Evolutionary conservation across 2,329 filamentous ascomycete genomes (phyloP).

Genomic region (Bipolaris sorokiniana): DNA sequence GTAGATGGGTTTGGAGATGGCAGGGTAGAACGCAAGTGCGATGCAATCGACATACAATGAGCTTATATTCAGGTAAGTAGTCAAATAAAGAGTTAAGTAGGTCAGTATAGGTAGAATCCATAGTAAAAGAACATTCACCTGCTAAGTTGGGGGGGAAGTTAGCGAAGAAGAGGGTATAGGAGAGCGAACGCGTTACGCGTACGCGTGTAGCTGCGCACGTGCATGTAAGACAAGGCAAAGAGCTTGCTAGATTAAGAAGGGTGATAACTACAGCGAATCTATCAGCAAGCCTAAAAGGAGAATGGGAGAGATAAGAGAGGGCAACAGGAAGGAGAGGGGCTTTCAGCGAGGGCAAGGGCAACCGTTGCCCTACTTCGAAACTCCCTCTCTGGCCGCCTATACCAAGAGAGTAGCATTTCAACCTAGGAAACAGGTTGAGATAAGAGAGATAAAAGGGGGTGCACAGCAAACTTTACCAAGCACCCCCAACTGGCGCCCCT

Average conservation of each 20-base stretch:
- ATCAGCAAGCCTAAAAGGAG: not conserved
- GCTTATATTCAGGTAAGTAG: conserved; percentile 2
- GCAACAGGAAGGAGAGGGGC: not conserved
- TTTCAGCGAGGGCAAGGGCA: not conserved
- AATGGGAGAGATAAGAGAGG: not conserved
- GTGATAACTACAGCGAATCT: not conserved
- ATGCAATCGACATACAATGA: conserved; percentile 1
- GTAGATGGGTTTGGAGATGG: not conserved
- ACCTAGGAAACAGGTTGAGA: not conserved
- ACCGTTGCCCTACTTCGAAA: not conserved
- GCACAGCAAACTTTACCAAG: not conserved
- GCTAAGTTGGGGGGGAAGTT: not conserved
- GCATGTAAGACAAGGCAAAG: not conserved
- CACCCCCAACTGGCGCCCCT: not conserved
- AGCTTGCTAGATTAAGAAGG: not conserved
- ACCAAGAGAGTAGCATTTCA: not conserved
- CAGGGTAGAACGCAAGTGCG: not conserved
- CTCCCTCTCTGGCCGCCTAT: not conserved
- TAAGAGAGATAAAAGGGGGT: not conserved
- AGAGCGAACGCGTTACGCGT: conserved; percentile 1
- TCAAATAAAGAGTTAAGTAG: conserved; percentile 2
- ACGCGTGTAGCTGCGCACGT: conserved; percentile 1
- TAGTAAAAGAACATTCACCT: conserved; percentile 1
- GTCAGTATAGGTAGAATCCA: conserved; percentile 4
- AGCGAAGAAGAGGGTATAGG: conserved; percentile 1